phyloP scores from a whole-genome alignment of 2,329 filamentous ascomycete species.

The Lasiodiplodia gonubiensis region DNA sequence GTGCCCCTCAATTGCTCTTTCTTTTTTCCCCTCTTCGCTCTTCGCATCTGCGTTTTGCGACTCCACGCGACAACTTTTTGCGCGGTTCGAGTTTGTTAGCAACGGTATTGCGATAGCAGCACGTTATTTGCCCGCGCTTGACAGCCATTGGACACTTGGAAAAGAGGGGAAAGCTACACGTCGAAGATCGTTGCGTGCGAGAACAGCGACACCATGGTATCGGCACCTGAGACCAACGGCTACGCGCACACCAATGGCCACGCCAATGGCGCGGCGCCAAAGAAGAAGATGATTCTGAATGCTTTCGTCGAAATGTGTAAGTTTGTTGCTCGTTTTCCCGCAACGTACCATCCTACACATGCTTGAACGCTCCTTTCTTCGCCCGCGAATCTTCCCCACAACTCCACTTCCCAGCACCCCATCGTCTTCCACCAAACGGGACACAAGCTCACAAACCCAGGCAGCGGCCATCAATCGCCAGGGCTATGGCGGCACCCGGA shows the following conservation, averaged over 20 bases:
- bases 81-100: neutral
- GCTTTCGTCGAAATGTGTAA: conserved; percentile 48
- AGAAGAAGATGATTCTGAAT: conserved; percentile 50
- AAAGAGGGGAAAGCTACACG: neutral
- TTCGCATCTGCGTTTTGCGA: neutral
- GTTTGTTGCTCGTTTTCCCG: neutral
- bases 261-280: conserved; percentile 31
- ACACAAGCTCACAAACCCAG: conserved; percentile 4
- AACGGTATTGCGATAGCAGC: neutral
- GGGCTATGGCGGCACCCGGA: conserved; percentile 67
- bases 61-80: neutral
- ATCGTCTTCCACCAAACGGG: neutral
- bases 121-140: neutral
- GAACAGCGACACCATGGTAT: neutral
- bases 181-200: neutral
- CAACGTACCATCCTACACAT: neutral
- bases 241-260: conserved; percentile 14
- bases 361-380: conserved; percentile 4
- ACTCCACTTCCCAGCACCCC: neutral
- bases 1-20: neutral
- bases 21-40: neutral
- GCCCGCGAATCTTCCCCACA: neutral
- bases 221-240: conserved; percentile 15
- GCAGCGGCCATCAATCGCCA: conserved; percentile 47
- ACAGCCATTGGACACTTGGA: neutral